Evolutionary conservation across 2,329 filamentous ascomycete species (phyloP), one percentile per base, ranked within the genome.

Genomic region (Xylaria sp.): DNA sequence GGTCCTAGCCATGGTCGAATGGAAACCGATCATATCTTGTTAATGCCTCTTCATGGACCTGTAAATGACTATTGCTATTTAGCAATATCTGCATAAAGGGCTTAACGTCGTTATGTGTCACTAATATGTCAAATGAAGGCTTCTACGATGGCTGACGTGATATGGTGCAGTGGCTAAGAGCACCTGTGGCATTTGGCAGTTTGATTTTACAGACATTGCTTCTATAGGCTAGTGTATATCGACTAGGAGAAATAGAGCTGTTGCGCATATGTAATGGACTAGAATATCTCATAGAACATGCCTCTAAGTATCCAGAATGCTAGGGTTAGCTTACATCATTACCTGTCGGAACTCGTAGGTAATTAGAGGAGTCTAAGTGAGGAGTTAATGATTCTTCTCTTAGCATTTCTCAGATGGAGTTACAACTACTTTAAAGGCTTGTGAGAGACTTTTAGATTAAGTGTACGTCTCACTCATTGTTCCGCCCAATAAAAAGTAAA

Each of bases 391-490:
- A 4, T 8, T 15, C 13, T 12, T 44, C 28, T 10, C 13, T 9
- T 9, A 57, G n/a, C 13, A 6, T 44, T 57, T 37, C 8, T 12
- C 8, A 20, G 23, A 9, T 5, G 28, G 55, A 25, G 10, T 28
- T 41, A 25, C 6, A n/a, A 46, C n/a, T 18, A 15, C 15, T 23
- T 44, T 56, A 34, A 61, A 41, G 28, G 28, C 13, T 41, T n/a
- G 13, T 23, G 41, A 50, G n/a, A 37, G 65, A 68, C 37, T 63
- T 70, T 57, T 52, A 50, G 62, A 63, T 28, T 9, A 25, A 51
- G 61, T 31, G 54, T 10, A 39, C 28, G 48, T 65, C 4, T 59
- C 31, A n/a, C 31, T 58, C 46, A 46, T 39, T 62, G 39, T 44
- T 10, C 9, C 34, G 5, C 13, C 20, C 9, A 18, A 44, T 62